Conservation (phyloP, 2,329 filamentous ascomycete genomes). For the Dryadomyces quercus-mongolicae region DNA sequence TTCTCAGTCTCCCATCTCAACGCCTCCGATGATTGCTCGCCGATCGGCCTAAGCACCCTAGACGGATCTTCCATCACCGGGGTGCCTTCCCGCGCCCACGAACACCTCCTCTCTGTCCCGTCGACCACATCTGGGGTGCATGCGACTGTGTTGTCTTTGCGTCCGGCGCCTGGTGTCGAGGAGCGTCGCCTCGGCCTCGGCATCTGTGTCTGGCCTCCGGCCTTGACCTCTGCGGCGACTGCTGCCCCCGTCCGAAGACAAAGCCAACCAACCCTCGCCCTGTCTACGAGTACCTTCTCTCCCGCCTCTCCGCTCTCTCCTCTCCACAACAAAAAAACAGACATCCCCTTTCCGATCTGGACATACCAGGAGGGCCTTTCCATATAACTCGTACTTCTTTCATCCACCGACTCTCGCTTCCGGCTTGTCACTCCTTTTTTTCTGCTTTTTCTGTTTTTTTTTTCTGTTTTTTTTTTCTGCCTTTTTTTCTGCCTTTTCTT, state of each 20-base stretch:
- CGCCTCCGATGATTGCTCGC: background rate
- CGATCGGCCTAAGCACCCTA: background rate
- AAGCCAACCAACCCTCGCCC: background rate
- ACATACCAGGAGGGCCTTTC: background rate
- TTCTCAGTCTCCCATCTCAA: background rate
- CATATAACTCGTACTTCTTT: background rate
- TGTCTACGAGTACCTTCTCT: background rate
- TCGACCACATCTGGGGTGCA: background rate
- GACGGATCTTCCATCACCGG: background rate
- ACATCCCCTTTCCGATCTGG: background rate
- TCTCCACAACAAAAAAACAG: background rate
- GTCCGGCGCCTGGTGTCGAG: background rate
- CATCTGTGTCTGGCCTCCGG: background rate
- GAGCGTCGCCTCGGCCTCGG: background rate
- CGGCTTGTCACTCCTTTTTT: background rate
- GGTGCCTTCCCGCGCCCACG: background rate
- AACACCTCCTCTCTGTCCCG: background rate
- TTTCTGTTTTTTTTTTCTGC: background rate
- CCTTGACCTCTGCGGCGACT: background rate
- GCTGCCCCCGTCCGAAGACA: background rate
- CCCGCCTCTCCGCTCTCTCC: background rate
- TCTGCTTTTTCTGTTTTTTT: background rate
- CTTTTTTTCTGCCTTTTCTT: background rate
- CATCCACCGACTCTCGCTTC: background rate
- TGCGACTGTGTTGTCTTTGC: background rate